Base-by-base conservation (phyloP, 805 yeast genomes). In the Starmera caribaea region DNA sequence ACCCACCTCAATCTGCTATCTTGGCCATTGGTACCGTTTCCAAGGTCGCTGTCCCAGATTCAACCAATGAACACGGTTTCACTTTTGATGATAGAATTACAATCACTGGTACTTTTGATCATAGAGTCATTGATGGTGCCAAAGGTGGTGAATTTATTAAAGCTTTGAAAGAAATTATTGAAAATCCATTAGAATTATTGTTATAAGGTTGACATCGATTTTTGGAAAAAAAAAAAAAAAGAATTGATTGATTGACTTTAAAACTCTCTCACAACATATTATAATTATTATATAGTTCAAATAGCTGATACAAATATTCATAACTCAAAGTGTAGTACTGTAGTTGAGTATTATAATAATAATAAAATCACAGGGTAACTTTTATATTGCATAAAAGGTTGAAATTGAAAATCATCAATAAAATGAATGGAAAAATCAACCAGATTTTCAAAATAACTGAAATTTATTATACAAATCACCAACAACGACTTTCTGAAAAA, bases 71-170 rank as follows among this genome's bases (percentile, higher is more conserved):
- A 63, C 79, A 80, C 54, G 98, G 98, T 30, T 83, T 92, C 64
- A 75, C 84, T 39, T 90, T 92, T 58, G 97, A 88, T 55, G 94
- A 86, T 57, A 81, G 83, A 58, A 82, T 92, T 59, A 84, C 81
- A 54, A 75, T 90, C 62, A 89, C 97, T 41, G 97, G 95, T 67
- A 85, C 97, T 39, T 92, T 92, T 59, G 99, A 92, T 70, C 99
- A 92, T 74, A 85, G 97, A 73, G 81, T 83, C 45, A 81, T 90
- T 47, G 99, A 92, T 59, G 99, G 99, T 60, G 97, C 97, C 41
- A 78, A 82, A 54, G 99, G 95, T 55, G 99, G 95, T 62, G 97
- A 92, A 55, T 92, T 78, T 76, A 85, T 92, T 73, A 87, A 78
- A 67, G 96, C 87, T 52, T 74, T 92, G 66, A 92, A 92, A 78